Conservation (phyloP, 2,329 filamentous ascomycete species). For the Paracoccidioides brasiliensis region DNA sequence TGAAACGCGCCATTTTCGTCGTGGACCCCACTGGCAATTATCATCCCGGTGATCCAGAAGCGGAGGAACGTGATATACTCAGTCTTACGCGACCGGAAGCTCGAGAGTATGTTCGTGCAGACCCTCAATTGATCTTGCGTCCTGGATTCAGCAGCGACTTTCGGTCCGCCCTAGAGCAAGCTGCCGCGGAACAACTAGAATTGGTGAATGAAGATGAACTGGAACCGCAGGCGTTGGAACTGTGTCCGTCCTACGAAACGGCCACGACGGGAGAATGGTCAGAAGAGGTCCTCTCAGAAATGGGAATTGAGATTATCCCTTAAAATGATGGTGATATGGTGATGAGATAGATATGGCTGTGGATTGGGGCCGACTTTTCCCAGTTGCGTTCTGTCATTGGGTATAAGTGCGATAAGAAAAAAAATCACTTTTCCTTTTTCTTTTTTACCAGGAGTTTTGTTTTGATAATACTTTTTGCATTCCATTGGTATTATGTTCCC, state of each 20-base stretch:
- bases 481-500: background rate
- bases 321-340: background rate
- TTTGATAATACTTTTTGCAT: background rate
- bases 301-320: background rate
- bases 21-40: slow-evolving; percentile 20
- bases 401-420: background rate
- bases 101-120: slow-evolving; percentile 4
- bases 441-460: background rate
- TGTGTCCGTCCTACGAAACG: background rate
- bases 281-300: background rate
- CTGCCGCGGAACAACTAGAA: background rate
- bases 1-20: slow-evolving; percentile 22
- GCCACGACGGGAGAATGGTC: slow-evolving; percentile 1
- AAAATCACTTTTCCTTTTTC: background rate
- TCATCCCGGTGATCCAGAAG: slow-evolving; percentile 18
- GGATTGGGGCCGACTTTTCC: background rate
- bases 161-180: slow-evolving; percentile 5
- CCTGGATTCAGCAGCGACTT: slow-evolving; percentile 10
- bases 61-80: slow-evolving; percentile 15
- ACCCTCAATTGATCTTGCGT: slow-evolving; percentile 7
- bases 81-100: slow-evolving; percentile 7
- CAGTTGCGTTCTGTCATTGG: too few species aligned
- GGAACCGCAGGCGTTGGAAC: background rate
- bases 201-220: background rate
- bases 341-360: background rate